Evolutionary conservation across 2,329 filamentous ascomycete genomes (phyloP).

Genomic region (Pochonia chlamydosporia): DNA sequence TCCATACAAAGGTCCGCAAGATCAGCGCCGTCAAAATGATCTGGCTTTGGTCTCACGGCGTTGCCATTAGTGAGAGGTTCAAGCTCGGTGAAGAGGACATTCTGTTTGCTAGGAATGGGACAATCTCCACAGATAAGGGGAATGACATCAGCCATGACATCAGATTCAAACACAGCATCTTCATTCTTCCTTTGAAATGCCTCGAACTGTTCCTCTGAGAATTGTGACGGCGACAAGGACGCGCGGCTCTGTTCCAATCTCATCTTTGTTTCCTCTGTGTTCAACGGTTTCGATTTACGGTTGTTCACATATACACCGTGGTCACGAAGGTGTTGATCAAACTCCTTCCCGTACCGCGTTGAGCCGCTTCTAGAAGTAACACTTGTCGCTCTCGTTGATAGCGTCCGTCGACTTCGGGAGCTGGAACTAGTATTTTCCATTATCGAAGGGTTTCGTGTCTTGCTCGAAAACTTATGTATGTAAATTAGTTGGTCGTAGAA

Average conservation of each 20-base stretch:
- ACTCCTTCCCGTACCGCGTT: slow-evolving; percentile 2
- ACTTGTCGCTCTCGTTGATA: neutral
- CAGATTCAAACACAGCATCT: slow-evolving; percentile 26
- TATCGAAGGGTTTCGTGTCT: neutral
- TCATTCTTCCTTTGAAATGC: slow-evolving; percentile 21
- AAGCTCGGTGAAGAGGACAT: slow-evolving; percentile 18
- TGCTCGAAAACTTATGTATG: neutral
- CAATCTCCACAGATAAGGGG: slow-evolving; percentile 5
- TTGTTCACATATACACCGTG: slow-evolving; percentile 3
- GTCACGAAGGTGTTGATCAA: slow-evolving; percentile 1
- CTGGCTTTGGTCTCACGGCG: slow-evolving; percentile 25
- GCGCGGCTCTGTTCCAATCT: neutral
- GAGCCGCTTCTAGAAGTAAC: neutral
- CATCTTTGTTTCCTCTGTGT: neutral
- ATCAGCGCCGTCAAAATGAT: slow-evolving; percentile 26
- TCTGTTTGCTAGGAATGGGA: slow-evolving; percentile 1
- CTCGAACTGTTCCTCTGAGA: slow-evolving; percentile 22
- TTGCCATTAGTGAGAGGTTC: slow-evolving; percentile 26
- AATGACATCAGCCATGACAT: slow-evolving; percentile 25
- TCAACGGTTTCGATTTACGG: slow-evolving; percentile 19
- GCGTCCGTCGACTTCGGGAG: neutral
- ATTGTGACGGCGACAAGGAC: slow-evolving; percentile 10
- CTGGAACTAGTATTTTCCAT: neutral
- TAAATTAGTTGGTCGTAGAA: neutral
- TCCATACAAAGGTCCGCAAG: slow-evolving; percentile 20